Evolutionary conservation across 345 rosid genomes (phyloP).

Genomic region (Eutrema japonicum): DNA sequence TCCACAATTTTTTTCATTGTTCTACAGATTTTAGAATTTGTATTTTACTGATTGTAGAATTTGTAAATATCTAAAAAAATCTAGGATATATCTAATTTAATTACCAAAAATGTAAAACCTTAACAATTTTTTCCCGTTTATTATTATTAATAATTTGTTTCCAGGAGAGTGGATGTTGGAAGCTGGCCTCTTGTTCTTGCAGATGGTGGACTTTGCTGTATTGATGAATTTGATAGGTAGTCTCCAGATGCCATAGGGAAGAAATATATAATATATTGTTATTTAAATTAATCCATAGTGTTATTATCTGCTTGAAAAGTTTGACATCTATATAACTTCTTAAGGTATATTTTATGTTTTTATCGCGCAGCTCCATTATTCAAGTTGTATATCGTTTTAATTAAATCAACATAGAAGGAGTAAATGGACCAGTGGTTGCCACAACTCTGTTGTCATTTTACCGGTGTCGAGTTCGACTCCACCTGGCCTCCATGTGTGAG

Average conservation of each 20-base stretch:
- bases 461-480: too few relatives aligned
- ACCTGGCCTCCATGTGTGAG: too few relatives aligned
- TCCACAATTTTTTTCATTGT: too few relatives aligned
- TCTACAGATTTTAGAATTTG: too few relatives aligned
- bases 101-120: too few relatives aligned
- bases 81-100: too few relatives aligned
- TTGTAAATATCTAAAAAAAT: too few relatives aligned
- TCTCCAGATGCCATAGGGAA: slow-evolving; percentile 7
- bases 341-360: not conserved
- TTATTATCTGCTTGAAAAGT: slow-evolving; percentile 2
- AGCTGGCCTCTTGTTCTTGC: slow-evolving; percentile 98
- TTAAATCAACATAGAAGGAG: too few relatives aligned
- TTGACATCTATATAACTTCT: slow-evolving; percentile 8
- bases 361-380: slow-evolving; percentile 21
- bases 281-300: not conserved
- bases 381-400: not conserved
- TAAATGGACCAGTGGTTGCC: too few relatives aligned
- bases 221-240: slow-evolving; percentile 95
- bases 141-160: slow-evolving; percentile 19
- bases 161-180: slow-evolving; percentile 97
- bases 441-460: too few relatives aligned
- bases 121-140: too few relatives aligned
- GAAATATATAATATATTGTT: not conserved
- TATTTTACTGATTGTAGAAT: too few relatives aligned
- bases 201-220: slow-evolving; percentile 98